phyloP scores from a whole-genome alignment of 768 basidiomycete species.

The Phylloporus sp. region DNA sequence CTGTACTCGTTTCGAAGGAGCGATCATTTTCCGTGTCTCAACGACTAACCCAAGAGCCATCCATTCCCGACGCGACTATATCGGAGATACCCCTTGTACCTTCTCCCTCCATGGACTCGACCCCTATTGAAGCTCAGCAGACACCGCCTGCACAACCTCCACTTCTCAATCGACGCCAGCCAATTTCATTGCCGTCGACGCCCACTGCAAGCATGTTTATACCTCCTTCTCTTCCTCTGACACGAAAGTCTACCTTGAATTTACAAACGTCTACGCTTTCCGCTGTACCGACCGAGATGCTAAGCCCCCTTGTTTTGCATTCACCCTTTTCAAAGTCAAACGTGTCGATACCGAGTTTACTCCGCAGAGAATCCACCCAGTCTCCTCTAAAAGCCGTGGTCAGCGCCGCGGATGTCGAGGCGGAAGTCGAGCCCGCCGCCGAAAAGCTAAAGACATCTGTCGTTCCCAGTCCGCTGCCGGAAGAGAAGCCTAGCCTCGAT shows the following conservation, averaged over 20 bases:
- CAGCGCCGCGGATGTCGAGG: constrained; percentile 9
- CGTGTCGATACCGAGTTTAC: constrained; percentile 13
- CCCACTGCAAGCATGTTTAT: constrained; percentile 23
- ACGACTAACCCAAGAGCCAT: background rate
- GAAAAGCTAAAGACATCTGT: constrained; percentile 7
- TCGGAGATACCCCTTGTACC: constrained; percentile 10
- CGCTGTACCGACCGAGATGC: constrained; percentile 23
- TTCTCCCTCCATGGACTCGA: constrained; percentile 8
- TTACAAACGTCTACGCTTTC: constrained; percentile 25
- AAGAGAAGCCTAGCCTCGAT: constrained; percentile 15
- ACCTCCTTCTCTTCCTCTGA: constrained; percentile 10
- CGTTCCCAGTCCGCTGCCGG: background rate
- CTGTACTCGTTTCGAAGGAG: background rate
- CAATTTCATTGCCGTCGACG: constrained; percentile 33
- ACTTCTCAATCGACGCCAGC: constrained; percentile 24
- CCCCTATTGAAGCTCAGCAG: constrained; percentile 7
- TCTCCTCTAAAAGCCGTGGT: constrained; percentile 22
- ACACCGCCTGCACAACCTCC: constrained; percentile 23
- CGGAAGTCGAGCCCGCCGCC: background rate
- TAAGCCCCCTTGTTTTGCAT: constrained; percentile 29
- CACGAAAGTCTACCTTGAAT: constrained; percentile 20
- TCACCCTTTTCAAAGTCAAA: constrained; percentile 22
- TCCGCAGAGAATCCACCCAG: constrained; percentile 22
- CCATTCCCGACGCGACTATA: background rate
- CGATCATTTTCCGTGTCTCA: background rate